Evolutionary conservation across 108 stramenopile genomes (phyloP).

Genomic region (Epipyxis sp.): DNA sequence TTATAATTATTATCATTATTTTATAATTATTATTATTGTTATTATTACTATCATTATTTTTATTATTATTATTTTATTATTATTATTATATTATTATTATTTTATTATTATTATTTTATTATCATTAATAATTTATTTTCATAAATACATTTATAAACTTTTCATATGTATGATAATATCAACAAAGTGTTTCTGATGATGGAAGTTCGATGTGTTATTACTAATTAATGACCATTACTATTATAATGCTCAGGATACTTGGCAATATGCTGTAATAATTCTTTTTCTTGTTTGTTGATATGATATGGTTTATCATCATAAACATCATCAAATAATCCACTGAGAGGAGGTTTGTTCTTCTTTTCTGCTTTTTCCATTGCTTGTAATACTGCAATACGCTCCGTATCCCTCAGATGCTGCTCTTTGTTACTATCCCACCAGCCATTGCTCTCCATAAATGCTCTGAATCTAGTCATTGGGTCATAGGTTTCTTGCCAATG

Average conservation of each 20-base stretch:
- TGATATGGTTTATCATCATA: conserved; percentile 82
- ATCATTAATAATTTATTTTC: no score
- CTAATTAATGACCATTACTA: no score
- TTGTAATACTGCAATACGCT: conserved; percentile 66
- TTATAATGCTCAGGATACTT: conserved; percentile 50
- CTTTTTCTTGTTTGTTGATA: conserved; percentile 71
- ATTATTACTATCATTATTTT: no score
- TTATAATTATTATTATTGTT: no score
- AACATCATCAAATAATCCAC: conserved; percentile 84
- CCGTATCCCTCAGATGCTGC: conserved; percentile 61
- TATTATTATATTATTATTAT: no score
- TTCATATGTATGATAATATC: no score
- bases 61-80: no score
- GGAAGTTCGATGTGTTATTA: no score
- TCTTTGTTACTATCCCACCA: conserved; percentile 67
- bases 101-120: no score
- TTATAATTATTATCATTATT: no score
- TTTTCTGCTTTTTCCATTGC: conserved; percentile 82
- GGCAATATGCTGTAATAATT: conserved; percentile 62
- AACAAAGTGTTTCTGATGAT: no score
- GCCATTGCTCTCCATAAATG: conserved; percentile 66
- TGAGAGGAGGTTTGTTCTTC: conserved; percentile 66
- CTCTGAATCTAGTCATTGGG: conserved; percentile 70
- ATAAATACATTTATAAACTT: no score
- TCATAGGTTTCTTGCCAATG: conserved; percentile 60